Evolutionary conservation across 176 grass and related monocot genomes (phyloP).

Genomic region (Hsuehochloa calcarea): DNA sequence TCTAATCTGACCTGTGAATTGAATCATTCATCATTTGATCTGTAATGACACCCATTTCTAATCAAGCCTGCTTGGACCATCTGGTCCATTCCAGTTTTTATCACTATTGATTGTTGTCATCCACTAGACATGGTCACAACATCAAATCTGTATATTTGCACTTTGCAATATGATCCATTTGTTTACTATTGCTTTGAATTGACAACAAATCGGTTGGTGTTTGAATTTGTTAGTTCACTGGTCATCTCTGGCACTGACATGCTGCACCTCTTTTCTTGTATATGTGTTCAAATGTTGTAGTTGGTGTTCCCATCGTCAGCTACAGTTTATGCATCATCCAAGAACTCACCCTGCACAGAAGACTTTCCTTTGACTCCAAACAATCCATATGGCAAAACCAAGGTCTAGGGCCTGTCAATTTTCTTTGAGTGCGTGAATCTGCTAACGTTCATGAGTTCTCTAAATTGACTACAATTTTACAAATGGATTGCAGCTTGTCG

Average conservation of each 20-base stretch:
- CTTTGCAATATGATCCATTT: neutral
- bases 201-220: neutral
- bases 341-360: too few relatives aligned
- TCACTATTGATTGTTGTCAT: neutral
- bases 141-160: neutral
- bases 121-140: neutral
- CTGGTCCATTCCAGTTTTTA: neutral
- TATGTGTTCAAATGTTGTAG: too few relatives aligned
- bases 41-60: neutral
- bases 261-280: neutral
- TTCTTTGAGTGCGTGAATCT: too few relatives aligned
- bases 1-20: neutral
- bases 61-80: neutral
- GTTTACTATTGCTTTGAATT: neutral
- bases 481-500: too few relatives aligned
- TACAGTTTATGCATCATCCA: too few relatives aligned
- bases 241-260: conserved; percentile 5
- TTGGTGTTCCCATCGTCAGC: too few relatives aligned
- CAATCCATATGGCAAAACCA: too few relatives aligned
- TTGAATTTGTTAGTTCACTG: neutral
- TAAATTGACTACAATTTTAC: too few relatives aligned
- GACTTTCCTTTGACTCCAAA: too few relatives aligned
- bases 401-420: too few relatives aligned
- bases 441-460: too few relatives aligned
- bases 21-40: neutral